These are phyloP conservation scores for Gastrolobium bilobum DNA, from an alignment of 306 rosid species.

Conservation along the genomic window DNA sequence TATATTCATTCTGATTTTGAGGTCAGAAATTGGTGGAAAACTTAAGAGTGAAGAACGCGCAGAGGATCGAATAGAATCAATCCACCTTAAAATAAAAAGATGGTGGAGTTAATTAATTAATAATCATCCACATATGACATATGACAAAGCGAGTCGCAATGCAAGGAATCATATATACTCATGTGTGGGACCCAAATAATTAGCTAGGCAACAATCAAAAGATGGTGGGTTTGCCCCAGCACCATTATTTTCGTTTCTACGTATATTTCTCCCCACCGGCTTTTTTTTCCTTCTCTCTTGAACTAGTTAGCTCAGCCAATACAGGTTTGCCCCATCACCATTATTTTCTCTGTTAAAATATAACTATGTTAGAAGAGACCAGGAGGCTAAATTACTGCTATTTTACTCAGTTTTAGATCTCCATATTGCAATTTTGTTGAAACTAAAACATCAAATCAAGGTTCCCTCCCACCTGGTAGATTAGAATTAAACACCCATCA, in stretches of 20 bases:
- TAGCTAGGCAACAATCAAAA: slow-evolving; percentile 21
- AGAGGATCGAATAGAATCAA: slow-evolving; percentile 27
- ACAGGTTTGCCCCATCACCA: not conserved
- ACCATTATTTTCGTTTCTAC: no score
- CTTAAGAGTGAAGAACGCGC: not conserved
- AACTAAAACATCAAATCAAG: slow-evolving; percentile 16
- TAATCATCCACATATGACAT: slow-evolving; percentile 25
- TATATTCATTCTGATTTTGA: not conserved
- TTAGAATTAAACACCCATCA: slow-evolving; percentile 10
- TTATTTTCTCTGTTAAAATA: not conserved
- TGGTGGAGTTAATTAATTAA: slow-evolving; percentile 19
- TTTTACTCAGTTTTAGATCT: not conserved
- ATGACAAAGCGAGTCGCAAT: not conserved
- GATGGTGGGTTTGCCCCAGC: slow-evolving; percentile 2
- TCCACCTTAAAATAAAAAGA: slow-evolving; percentile 43
- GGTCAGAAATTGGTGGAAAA: slow-evolving; percentile 14
- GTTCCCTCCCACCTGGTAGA: not conserved
- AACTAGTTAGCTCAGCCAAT: not conserved
- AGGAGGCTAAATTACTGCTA: not conserved
- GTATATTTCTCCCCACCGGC: slow-evolving; percentile 1
- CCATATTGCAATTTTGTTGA: not conserved
- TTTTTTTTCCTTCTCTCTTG: slow-evolving; percentile 12
- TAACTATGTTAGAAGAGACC: not conserved
- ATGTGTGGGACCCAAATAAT: not conserved
- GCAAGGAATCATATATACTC: slow-evolving; percentile 29